Base-by-base conservation (phyloP, 306 rosid species). In the Acacia crassicarpa region DNA sequence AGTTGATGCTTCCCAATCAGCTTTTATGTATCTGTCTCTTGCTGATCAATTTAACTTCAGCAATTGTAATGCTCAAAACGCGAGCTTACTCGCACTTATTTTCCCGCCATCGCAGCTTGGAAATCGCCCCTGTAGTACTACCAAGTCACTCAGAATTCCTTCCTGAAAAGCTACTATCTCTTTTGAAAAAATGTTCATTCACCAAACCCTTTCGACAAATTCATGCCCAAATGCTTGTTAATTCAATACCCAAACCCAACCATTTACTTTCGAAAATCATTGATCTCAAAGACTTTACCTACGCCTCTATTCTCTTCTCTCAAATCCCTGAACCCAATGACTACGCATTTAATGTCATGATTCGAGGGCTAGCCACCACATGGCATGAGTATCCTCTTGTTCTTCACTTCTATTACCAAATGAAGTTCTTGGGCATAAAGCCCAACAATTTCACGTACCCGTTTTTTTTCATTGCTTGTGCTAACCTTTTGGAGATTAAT, bases 271-370 rank as follows among this genome's bases (percentile, higher is more conserved):
- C 89, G 78, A 88, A 87, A 68, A 69, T 89, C 84, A 85, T 87
- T 25, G 89, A 85, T 58, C 87, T 90, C 87, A 86, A 84, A 56
- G 81, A 91, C 81, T 85, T 88, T 86, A 9, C 87, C 13, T 95
- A 90, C 63, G 82, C 98, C 23, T 86, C 88, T 41, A 58, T 54
- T 35, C 20, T 93, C 45, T 93, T 95, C 85, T 81, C 91, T 63
- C 84, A 80, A 5, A 84, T 83, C 45, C 81, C 89, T 32, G 87
- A 87, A 46, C 97, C 98, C 76, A 86, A 91, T 59, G 92, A 86
- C 79, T 93, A 87, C 62, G 84, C 98, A 9, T 95, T 95, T 83
- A 95, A 93, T 79, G 83, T 95, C 82, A 95, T 95, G 95, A 91
- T 95, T 73, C 97, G 98, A 27, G 95, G 95, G 7, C 86, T 92